Conservation (phyloP, 2,329 filamentous ascomycete species). For the Xylariales sp. region DNA sequence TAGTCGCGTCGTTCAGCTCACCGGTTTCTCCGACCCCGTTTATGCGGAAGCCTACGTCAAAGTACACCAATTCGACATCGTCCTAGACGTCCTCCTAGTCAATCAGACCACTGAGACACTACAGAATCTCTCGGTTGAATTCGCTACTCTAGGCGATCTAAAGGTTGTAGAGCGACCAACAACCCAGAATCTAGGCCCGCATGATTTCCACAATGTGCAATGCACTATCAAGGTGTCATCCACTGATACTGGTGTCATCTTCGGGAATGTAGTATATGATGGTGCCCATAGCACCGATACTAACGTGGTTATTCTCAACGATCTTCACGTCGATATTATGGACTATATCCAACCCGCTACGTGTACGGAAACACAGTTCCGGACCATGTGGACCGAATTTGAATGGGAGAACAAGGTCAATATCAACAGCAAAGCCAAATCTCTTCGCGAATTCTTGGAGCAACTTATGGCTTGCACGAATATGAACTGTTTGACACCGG, state of each 20-base stretch:
- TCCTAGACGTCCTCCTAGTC: slow-evolving; percentile 93
- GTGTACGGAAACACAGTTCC: slow-evolving; percentile 97
- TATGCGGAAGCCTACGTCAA: slow-evolving; percentile 99
- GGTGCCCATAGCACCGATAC: slow-evolving; percentile 91
- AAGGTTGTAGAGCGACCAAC: slow-evolving; percentile 98
- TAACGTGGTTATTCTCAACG: slow-evolving; percentile 97
- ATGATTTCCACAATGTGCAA: slow-evolving; percentile 98
- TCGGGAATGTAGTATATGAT: slow-evolving; percentile 98
- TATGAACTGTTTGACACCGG: slow-evolving; percentile 97
- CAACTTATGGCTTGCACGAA: slow-evolving; percentile 98
- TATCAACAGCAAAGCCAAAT: slow-evolving; percentile 97
- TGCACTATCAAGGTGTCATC: slow-evolving; percentile 99
- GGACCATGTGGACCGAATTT: slow-evolving; percentile 99
- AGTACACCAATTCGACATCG: slow-evolving; percentile 98
- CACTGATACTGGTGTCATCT: slow-evolving; percentile 98
- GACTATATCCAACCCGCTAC: slow-evolving; percentile 98
- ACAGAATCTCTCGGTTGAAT: slow-evolving; percentile 97
- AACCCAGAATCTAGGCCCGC: slow-evolving; percentile 92
- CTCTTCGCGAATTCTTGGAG: slow-evolving; percentile 88
- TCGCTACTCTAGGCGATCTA: slow-evolving; percentile 96
- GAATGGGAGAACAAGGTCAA: slow-evolving; percentile 99
- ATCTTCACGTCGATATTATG: slow-evolving; percentile 99
- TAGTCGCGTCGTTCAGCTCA: slow-evolving; percentile 94
- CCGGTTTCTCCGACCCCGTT: slow-evolving; percentile 96
- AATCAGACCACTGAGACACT: slow-evolving; percentile 97